phyloP scores from a whole-genome alignment of 306 rosid genomes.

The Abrus pulchellus region DNA sequence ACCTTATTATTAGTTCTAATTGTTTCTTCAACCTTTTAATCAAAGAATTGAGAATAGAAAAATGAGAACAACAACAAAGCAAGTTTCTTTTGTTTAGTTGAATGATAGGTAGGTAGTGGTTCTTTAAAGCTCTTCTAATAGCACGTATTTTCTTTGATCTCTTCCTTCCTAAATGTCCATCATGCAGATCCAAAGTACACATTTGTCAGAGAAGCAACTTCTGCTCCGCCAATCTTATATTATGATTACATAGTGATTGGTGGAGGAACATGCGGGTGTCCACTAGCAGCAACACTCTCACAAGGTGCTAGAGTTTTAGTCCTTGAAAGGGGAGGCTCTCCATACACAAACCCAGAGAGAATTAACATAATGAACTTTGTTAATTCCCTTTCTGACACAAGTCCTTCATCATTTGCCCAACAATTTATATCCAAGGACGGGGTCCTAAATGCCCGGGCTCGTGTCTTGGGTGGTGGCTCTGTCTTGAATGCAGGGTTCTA shows the following conservation, averaged over 20 bases:
- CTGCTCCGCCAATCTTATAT: constrained; percentile 54
- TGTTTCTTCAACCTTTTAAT: not conserved
- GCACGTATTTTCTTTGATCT: constrained; percentile 9
- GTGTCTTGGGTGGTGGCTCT: constrained; percentile 73
- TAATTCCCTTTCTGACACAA: constrained; percentile 54
- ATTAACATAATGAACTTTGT: constrained; percentile 57
- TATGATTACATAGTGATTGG: constrained; percentile 80
- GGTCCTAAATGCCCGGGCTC: constrained; percentile 62
- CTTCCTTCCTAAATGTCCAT: not conserved
- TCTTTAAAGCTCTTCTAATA: constrained; percentile 9
- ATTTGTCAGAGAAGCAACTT: constrained; percentile 67
- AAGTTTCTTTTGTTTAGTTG: constrained; percentile 10
- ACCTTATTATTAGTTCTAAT: not conserved
- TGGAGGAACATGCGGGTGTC: constrained; percentile 91
- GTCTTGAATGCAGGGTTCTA: constrained; percentile 80
- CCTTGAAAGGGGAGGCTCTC: constrained; percentile 86
- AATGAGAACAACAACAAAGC: not conserved
- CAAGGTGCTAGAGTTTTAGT: constrained; percentile 65
- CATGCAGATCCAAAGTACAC: constrained; percentile 55
- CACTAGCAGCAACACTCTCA: constrained; percentile 81
- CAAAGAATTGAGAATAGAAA: constrained; percentile 27
- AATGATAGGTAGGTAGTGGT: constrained; percentile 5
- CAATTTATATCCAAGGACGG: constrained; percentile 73
- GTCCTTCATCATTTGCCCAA: constrained; percentile 67
- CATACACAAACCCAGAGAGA: constrained; percentile 60